Conservation (phyloP, 2,329 filamentous ascomycete species). For the Pyricularia sp. region DNA sequence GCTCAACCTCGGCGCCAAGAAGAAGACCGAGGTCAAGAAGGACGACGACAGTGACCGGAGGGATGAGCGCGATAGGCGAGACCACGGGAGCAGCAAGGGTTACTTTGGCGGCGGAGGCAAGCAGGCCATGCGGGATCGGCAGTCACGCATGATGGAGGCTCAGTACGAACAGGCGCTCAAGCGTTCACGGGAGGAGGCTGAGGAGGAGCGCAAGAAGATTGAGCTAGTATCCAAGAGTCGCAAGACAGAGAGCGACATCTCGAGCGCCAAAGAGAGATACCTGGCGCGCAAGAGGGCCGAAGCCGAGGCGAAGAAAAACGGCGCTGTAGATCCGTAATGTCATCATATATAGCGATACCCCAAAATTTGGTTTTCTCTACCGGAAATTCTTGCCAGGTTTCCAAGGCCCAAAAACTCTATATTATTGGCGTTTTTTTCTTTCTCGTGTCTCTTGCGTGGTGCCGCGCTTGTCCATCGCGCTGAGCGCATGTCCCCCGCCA, state of each 20-base stretch:
- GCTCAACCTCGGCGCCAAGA: conserved; percentile 61
- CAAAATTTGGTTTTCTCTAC: background rate
- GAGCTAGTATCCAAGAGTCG: conserved; percentile 63
- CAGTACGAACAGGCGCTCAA: conserved; percentile 68
- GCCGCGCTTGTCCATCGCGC: background rate
- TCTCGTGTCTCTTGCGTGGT: background rate
- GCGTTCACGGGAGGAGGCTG: conserved; percentile 59
- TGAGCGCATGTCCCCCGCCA: background rate
- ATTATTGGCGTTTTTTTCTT: background rate
- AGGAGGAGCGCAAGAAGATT: conserved; percentile 50
- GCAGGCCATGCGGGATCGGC: conserved; percentile 63
- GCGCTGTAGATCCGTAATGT: conserved; percentile 15
- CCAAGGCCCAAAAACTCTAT: background rate
- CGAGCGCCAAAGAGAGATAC: conserved; percentile 70
- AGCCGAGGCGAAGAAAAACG: conserved; percentile 55
- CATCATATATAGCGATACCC: conserved; percentile 1
- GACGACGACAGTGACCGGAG: conserved; percentile 16
- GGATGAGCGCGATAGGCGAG: conserved; percentile 18
- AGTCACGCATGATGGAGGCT: conserved; percentile 69
- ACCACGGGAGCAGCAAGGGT: conserved; percentile 15
- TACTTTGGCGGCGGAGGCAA: conserved; percentile 39
- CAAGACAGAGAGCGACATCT: conserved; percentile 70
- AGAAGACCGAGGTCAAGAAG: conserved; percentile 29
- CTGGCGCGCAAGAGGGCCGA: conserved; percentile 67
- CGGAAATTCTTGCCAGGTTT: background rate